These are phyloP conservation scores for Cornus controversa DNA, from an alignment of 148 eudicot species.

Conservation along the genomic window DNA sequence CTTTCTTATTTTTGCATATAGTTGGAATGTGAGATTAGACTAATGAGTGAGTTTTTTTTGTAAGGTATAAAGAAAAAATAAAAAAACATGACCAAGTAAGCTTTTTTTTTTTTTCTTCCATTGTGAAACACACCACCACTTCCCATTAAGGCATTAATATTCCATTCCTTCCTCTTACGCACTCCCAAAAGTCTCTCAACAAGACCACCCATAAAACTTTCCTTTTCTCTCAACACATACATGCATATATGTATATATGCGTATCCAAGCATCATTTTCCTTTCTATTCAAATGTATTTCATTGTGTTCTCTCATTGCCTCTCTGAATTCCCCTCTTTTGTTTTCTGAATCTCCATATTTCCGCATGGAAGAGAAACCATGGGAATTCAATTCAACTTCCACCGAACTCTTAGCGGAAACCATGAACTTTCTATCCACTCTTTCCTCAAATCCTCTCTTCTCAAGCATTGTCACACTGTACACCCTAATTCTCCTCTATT, in stretches of 20 bases:
- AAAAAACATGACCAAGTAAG: too few species aligned
- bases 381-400: conserved; percentile 10
- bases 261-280: neutral
- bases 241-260: neutral
- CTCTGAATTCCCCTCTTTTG: neutral
- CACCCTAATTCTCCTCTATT: conserved; percentile 50
- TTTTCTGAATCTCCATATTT: neutral
- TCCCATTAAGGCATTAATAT: neutral
- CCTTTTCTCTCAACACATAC: neutral
- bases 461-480: conserved; percentile 46
- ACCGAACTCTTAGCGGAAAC: neutral
- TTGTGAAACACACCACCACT: neutral
- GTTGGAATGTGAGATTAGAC: too few species aligned
- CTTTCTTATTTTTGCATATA: too few species aligned
- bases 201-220: neutral
- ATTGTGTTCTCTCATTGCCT: neutral
- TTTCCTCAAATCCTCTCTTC: conserved; percentile 40
- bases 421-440: conserved; percentile 13
- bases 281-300: neutral
- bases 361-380: too few species aligned
- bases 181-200: neutral
- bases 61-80: too few species aligned
- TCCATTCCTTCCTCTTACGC: conserved; percentile 9
- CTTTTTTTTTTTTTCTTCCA: too few species aligned
- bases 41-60: too few species aligned